Evolutionary conservation across 1,284 basidiomycete genomes (phyloP), one percentile per base, ranked within the genome.

Genomic region (Sutorius eximius): DNA sequence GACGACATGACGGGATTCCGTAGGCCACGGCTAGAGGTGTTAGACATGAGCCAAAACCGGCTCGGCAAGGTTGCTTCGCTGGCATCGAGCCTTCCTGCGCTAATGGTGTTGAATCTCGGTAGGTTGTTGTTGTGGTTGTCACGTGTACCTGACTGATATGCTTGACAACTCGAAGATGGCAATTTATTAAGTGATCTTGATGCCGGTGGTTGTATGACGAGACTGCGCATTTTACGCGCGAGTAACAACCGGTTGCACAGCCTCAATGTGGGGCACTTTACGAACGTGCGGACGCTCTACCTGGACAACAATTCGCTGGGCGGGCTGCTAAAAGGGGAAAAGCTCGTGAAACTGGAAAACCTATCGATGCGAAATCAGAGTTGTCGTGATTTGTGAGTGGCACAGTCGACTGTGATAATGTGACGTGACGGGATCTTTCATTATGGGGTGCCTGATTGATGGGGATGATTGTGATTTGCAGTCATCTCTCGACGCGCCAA

Each of bases 351-450:
- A 72, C 76, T 99, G 61, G 95, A 98, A 73, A 95, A 95, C 66
- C 77, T 99, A 51, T 95, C 91, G 66, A 66, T 98, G 75, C 82
- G 97, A 69, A 93, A 95, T 73, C 96, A 99, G 74, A 80, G 81
- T 66, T 85, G 84, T 61, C 77, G 78, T 47, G 80, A 83, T 57
- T 74, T 93, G 87, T 91, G 72, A 83, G 87, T 85, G 57, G 51
- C 49, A 51, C 49, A 52, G 47, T 60, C 58, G 57, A 54, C 40
- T 46, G 43, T 12, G 48, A 37, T 53, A 58, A 66, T 66, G 57
- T 70, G 65, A 67, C 59, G 53, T 73, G 65, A 73, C 71, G 68
- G 70, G 60, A 73, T 68, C 56, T 69, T 72, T 71, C 68, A 69
- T 71, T 71, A 55, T 66, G 58, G 40, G 40, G 70, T 71, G 59